Base-by-base conservation (phyloP, 176 grass and related monocot genomes). In the Hyparrhenia diplandra region DNA sequence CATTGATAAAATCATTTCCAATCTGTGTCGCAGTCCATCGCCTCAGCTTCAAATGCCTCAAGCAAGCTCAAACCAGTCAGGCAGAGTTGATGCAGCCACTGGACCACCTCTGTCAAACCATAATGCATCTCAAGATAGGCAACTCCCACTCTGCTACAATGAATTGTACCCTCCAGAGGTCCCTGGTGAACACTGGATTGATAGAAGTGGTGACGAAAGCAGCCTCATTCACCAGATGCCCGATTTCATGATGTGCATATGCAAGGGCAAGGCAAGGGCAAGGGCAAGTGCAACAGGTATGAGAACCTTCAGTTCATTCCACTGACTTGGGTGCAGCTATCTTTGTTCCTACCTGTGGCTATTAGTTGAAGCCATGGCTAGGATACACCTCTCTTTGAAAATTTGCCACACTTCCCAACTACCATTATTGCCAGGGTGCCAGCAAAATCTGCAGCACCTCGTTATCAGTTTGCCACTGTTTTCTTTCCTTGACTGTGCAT, bases 1-100 rank as follows among this genome's bases (percentile, higher is more conserved):
- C 47, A 58, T 74, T 64, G 35, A 80, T 28, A 13, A 39, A 34
- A 80, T 86, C 77, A 73, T 85, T 65, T 59, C 67, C 57, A 79
- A 52, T 73, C 32, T 85, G 59, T 85, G 76, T 65, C 75, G 57
- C 68, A 74, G 60, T 67, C 28, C 84, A 58, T 36, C 11, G 5
- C 69, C 21, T 58, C 77, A 4, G 25, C 60, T 57, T 20, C 59
- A 80, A 67, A 73, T 80, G 43, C 45, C 76, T 66, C 67, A 58
- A 80, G 35, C 76, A 80, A 72, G 24, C 31, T 67, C 76, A 73
- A 86, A 21, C 70, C 58, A 32, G 45, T 74, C 35, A 13, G 59
- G 36, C 45, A 64, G 43, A 67, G 60, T 32, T 54, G 60, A 74
- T 74, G 20, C 27, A 66, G 2, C 69, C 35, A 57, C 14, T 65